Base-by-base conservation (phyloP, 1,284 basidiomycete genomes). In the Melampsora larici-populina region DNA sequence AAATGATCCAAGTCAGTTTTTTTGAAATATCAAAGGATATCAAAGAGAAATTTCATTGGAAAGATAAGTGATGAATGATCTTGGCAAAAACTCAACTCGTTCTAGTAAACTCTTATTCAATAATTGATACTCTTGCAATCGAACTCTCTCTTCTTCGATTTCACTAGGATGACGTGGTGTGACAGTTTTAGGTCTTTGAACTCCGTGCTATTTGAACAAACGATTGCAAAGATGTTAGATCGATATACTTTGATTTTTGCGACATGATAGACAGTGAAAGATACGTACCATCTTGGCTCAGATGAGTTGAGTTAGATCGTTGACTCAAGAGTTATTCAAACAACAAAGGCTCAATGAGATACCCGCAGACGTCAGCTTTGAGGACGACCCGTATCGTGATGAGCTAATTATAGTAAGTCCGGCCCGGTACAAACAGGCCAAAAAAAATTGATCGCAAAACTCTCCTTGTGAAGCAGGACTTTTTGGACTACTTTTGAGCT, bases 61-160 rank as follows among this genome's bases (percentile, higher is more conserved):
- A 63, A 18, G n/a, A 31, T 17, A n/a, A 58, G 11, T n/a, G 3
- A 0, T 18, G n/a, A n/a, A n/a, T n/a, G n/a, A n/a, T n/a, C n/a
- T n/a, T n/a, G n/a, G 36, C n/a, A 51, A 46, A 67, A 31, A 75
- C 72, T 58, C 26, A 75, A 75, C 72, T 67, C 64, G 63, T 26
- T 40, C 49, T 6, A 75, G 49, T 9, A 75, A 51, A n/a, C 51
- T 48, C 7, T 36, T 31, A 51, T 75, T 75, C 8, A 75, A 36
- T 26, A n/a, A 31, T 51, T 67, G 55, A 40, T 75, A 67, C 33
- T 75, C 72, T 33, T 51, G 64, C 24, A 66, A 33, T 64, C 64
- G 33, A 3, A 49, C 46, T 5, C 58, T 46, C 29, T 75, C 72
- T 49, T 66, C 62, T 15, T 49, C 72, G n/a, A 49, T 55, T 31